Base-by-base conservation (phyloP, 2,329 filamentous ascomycete genomes). In the Parastagonospora nodorum region DNA sequence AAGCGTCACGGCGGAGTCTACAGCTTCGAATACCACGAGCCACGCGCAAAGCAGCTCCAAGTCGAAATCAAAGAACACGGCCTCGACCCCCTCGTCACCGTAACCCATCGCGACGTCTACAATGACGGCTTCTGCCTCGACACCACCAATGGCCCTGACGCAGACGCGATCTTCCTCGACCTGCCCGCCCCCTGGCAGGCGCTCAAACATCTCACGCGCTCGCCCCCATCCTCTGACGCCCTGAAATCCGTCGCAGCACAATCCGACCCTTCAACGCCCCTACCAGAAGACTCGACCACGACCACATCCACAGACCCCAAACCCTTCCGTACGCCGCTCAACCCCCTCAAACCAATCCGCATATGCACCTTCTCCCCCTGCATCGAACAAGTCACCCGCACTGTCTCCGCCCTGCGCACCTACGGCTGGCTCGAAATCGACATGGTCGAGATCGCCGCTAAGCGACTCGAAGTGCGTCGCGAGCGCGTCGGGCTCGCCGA, bases 301-400 rank as follows among this genome's bases (percentile, higher is more conserved):
- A 19, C 14, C 38, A 33, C 14, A 1, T 41, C 39, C 12, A 53
- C 45, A 45, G 36, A 39, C 48, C 19, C 55, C 7, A 57, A 55
- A 14, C 59, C 66, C 19, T 72, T 72, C 51, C 61, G 59, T 33
- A 81, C 82, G 1, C 80, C 84, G 0, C 80, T 97, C 9, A 87
- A 94, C 60, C 86, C 90, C 0, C 80, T 82, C n/a, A 82, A 84
- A 36, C 82, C 88, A 5, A 84, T 88, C 1, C 83, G 94, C 67
- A 83, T 99, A 47, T 99, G 94, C 78, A 95, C 92, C 0, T 99
- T 99, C 76, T 95, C 89, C 1, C 94, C 94, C 0, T 99, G 94
- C 74, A 95, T 99, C 59, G 94, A 99, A 75, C 94, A 99, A 77
- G 93, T 95, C 16, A 91, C 89, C 45, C 85, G 87, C 48, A 97